Conservation (phyloP, 2,329 filamentous ascomycete species). For the Phyllosticta paracitricarpa region DNA sequence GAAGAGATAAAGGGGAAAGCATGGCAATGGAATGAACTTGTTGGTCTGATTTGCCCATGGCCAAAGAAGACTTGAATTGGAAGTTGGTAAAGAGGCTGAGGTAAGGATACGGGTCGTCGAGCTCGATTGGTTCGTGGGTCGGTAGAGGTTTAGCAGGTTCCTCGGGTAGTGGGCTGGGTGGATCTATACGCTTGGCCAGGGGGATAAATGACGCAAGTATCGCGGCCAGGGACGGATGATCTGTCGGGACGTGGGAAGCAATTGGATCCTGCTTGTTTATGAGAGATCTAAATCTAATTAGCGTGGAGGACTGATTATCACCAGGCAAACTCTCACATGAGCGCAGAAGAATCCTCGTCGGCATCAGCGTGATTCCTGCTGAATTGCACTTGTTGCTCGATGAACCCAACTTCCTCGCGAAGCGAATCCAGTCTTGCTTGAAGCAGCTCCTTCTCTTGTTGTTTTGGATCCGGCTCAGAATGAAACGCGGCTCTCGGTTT, state of each 20-base stretch:
- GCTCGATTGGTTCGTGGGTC: slow-evolving; percentile 55
- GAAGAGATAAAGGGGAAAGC: slow-evolving; percentile 42
- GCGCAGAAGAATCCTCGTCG: slow-evolving; percentile 9
- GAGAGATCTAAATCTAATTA: slow-evolving; percentile 2
- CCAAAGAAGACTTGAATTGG: slow-evolving; percentile 42
- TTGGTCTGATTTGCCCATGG: background rate
- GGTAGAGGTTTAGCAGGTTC: slow-evolving; percentile 33
- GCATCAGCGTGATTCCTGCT: slow-evolving; percentile 15
- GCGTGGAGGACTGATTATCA: background rate
- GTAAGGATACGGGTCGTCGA: slow-evolving; percentile 57
- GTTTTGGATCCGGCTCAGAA: background rate
- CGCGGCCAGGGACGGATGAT: slow-evolving; percentile 20
- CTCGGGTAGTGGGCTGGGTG: slow-evolving; percentile 20
- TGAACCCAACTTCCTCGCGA: slow-evolving; percentile 23
- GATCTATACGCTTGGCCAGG: slow-evolving; percentile 20
- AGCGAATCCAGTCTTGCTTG: slow-evolving; percentile 21
- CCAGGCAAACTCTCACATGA: slow-evolving; percentile 15
- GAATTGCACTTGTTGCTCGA: slow-evolving; percentile 19
- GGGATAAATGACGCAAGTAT: slow-evolving; percentile 32
- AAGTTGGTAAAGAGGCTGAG: slow-evolving; percentile 63
- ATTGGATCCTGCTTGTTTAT: slow-evolving; percentile 10
- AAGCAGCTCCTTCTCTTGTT: slow-evolving; percentile 21
- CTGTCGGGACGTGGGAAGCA: slow-evolving; percentile 9
- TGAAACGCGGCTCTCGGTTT: slow-evolving; percentile 15
- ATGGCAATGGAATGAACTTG: slow-evolving; percentile 45